Evolutionary conservation across 345 rosid species (phyloP), one percentile per base, ranked within the genome.

Genomic region (Populus davidiana): DNA sequence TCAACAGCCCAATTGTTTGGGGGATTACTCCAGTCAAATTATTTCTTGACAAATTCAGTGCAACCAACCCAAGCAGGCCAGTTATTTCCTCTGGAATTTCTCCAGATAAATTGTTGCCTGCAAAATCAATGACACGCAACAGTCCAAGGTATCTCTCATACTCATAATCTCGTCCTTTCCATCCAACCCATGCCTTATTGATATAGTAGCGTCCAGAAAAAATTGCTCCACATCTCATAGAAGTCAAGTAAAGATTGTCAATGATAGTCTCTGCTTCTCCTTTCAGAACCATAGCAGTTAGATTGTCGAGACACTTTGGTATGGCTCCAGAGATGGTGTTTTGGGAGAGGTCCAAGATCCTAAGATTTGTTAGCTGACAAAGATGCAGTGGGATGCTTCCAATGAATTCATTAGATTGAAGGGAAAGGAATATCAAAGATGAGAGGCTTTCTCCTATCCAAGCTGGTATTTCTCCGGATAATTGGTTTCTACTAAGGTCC

Each of bases 391-490:
- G 71, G 18, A 78, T 63, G 71, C 67, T 63, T 62, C 80, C 86
- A 13, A 35, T 27, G 36, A 78, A 80, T 17, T 17, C 29, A 71
- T 83, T 83, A 16, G 81, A 83, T 7, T 49, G 66, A 12, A 80
- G 69, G 49, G 44, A 49, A 18, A 83, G 74, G 64, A 71, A 69
- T 35, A 56, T 41, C 77, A 83, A 75, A 16, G 21, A 16, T 17
- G 61, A 1, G 31, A 70, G 70, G 52, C 74, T 61, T 54, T 63
- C 67, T 18, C 81, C 81, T 3, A 83, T 64, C 79, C 86, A 83
- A 20, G 69, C 13, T 14, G 86, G 74, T 76, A 77, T 74, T 67
- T 1, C 66, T 20, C 83, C 83, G 20, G 78, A 73, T 16, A 83
- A 67, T 56, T 33, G 38, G 33, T 83, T 83, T 1, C 74, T 70